Base-by-base conservation (phyloP, 2,329 filamentous ascomycete species). In the Colletotrichum euphorbiae region DNA sequence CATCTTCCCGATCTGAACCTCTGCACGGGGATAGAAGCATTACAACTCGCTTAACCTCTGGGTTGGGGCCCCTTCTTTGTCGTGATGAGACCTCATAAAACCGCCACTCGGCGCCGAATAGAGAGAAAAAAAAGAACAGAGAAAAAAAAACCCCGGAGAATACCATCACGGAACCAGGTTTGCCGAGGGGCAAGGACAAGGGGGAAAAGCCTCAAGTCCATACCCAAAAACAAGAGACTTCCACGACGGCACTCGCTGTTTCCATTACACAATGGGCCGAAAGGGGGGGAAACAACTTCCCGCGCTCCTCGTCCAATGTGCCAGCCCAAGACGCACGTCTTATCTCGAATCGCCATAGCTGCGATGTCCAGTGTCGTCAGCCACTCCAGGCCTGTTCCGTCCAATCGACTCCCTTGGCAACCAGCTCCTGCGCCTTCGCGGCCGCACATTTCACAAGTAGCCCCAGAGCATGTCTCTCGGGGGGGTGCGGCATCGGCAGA, bases 361-460 rank as follows among this genome's bases (percentile, higher is more conserved):
- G 52, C 67, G 42, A 69, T 69, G 58, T 70, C 67, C 67, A 36
- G 67, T 69, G 58, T 70, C 67, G 69, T 70, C 69, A 62, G 62
- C 61, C 67, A 55, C 42, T 46, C 66, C 57, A 66, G 67, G 28
- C 63, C 64, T 68, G 52, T 48, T 51, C 48, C 58, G 52, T 70
- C 67, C 67, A 68, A 68, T 68, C 24, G 54, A 56, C 50, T 52
- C 42, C 42, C 48, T 43, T 42, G 40, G 54, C 46, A 46, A 15
- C 61, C 61, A 6, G 33, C 43, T 45, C n/a, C 45, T 12, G 40
- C 54, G 31, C 24, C 46, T 50, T 38, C 38, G 40, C n/a, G 52
- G 19, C 45, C 45, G 46, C 43, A 38, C 9, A 38, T 42, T 19
- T 45, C 24, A 45, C n/a, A 15, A 40, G 61, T 50, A 52, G 46